These are phyloP conservation scores for Solanum ahanhuiri DNA, from an alignment of 257 asterid species.

Conservation along the genomic window DNA sequence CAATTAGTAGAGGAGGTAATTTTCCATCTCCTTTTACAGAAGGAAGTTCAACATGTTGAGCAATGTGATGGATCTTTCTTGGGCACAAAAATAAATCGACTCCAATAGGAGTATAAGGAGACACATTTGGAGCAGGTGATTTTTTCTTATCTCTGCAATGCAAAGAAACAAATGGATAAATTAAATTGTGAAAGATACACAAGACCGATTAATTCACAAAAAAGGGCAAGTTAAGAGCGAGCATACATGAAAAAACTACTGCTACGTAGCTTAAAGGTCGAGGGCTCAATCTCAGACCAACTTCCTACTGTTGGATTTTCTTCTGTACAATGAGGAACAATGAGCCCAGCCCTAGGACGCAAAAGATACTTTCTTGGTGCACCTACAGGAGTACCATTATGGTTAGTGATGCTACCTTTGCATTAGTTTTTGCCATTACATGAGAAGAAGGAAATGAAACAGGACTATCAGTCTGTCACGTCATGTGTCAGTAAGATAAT, in stretches of 20 bases:
- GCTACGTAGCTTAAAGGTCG: conserved; percentile 79
- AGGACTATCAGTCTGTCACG: not conserved
- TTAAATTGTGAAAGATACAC: not conserved
- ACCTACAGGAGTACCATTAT: conserved; percentile 31
- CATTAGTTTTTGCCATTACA: not conserved
- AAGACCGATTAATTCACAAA: not conserved
- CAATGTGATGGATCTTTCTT: conserved; percentile 79
- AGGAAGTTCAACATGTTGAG: conserved; percentile 87
- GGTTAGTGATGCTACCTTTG: not conserved
- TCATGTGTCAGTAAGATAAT: not conserved
- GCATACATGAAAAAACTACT: conserved; percentile 77
- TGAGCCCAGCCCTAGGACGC: conserved; percentile 80
- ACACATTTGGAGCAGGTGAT: conserved; percentile 50
- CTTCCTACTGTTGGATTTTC: conserved; percentile 60
- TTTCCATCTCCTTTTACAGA: conserved; percentile 43
- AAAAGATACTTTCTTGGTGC: conserved; percentile 52
- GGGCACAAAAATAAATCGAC: conserved; percentile 67
- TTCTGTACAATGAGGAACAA: conserved; percentile 57
- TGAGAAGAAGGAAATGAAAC: not conserved
- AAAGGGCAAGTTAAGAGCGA: conserved; percentile 4
- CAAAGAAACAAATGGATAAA: not conserved
- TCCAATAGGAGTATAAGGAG: conserved; percentile 89
- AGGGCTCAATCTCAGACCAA: conserved; percentile 81
- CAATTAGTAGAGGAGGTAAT: conserved; percentile 63
- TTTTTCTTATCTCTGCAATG: conserved; percentile 91